Percentiles rank a stretch among this genome's conserved stretches.
Conservation (phyloP, 352 stramenopile species). For the Pythium aquatile region DNA sequence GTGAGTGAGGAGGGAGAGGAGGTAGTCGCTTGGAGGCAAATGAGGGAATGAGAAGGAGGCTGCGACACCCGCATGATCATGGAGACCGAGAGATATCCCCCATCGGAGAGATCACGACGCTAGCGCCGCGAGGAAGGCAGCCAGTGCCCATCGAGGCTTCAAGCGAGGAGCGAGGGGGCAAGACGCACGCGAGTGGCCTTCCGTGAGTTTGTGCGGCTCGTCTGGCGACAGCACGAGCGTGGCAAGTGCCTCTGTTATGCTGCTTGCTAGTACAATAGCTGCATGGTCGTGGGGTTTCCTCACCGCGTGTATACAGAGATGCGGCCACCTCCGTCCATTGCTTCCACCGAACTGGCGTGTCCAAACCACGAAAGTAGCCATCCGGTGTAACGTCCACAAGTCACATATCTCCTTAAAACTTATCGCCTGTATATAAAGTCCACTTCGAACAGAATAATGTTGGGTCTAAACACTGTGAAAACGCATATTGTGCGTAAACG, state of each 20-base stretch:
- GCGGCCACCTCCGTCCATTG: background rate
- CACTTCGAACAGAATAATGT: no score
- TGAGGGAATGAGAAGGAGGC: background rate
- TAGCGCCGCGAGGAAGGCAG: background rate
- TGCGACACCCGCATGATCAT: background rate
- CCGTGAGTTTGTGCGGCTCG: background rate
- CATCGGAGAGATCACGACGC: background rate
- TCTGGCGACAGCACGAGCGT: background rate
- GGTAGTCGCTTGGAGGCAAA: slow-evolving; percentile 7
- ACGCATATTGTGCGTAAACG: no score
- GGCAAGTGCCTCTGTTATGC: background rate
- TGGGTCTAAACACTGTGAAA: no score
- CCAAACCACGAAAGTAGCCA: background rate
- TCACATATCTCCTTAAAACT: no score
- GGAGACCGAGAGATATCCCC: background rate
- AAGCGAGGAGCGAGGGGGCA: background rate
- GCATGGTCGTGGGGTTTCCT: no score
- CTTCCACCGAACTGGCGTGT: background rate
- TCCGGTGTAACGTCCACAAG: background rate
- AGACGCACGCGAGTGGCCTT: background rate
- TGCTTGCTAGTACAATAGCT: no score
- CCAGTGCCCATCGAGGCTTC: background rate
- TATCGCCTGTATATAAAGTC: no score
- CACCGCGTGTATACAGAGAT: no score
- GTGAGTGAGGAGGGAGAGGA: background rate